A percentile compares a stretch with the other conserved stretches of the same genome.
Evolutionary conservation across 1,139 yeast species (phyloP).

Genomic region (Saccharomyces hybrid): DNA sequence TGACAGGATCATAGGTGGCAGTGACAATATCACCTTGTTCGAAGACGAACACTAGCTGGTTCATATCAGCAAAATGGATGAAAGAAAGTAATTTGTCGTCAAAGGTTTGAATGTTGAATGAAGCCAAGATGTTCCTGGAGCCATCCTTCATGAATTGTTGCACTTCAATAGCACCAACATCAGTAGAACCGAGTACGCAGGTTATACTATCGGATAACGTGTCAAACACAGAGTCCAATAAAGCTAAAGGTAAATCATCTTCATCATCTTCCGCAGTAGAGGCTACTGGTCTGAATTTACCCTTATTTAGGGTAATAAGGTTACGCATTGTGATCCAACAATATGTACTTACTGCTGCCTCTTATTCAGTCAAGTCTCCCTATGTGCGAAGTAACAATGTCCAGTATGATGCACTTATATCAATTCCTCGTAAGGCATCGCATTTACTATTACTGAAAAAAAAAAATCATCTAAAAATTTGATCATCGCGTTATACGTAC

Average conservation of each 20-base stretch:
- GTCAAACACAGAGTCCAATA: conserved; percentile 56
- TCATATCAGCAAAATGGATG: conserved; percentile 57
- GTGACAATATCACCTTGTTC: conserved; percentile 62
- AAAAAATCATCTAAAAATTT: conserved; percentile 6
- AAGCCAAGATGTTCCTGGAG: conserved; percentile 44
- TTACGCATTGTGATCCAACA: conserved; percentile 41
- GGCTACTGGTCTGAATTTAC: conserved; percentile 43
- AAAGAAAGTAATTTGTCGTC: conserved; percentile 41
- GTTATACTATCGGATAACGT: conserved; percentile 67
- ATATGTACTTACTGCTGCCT: background rate
- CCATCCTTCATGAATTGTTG: conserved; percentile 60
- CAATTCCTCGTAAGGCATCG: conserved; percentile 6
- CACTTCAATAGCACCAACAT: conserved; percentile 49
- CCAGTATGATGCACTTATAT: background rate
- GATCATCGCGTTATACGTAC: conserved; percentile 1
- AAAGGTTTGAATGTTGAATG: conserved; percentile 41
- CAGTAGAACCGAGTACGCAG: conserved; percentile 55
- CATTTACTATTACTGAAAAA: background rate
- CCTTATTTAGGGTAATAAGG: conserved; percentile 50
- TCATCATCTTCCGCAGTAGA: conserved; percentile 48
- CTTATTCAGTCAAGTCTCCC: background rate
- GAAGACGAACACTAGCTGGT: conserved; percentile 55
- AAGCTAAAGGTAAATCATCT: conserved; percentile 16
- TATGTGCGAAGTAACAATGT: background rate
- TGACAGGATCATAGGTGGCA: conserved; percentile 49